Conservation (phyloP, 768 basidiomycete species). For the Postia placenta region DNA sequence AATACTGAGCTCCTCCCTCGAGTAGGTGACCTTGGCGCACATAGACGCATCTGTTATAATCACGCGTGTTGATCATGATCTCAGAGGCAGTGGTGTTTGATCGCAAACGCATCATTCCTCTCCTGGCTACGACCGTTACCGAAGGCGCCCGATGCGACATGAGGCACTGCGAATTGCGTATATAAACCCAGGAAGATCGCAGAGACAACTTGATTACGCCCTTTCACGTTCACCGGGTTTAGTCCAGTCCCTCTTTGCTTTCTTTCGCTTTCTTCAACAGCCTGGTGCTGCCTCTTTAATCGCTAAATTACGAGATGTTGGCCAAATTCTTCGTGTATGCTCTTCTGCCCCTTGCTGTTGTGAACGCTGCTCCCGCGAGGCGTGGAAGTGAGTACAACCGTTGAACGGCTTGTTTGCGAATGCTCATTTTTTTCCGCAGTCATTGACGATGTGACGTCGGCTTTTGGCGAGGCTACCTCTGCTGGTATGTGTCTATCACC, state of each 20-base stretch:
- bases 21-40: too few relatives aligned
- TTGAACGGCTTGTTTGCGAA: background rate
- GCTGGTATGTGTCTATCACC: background rate
- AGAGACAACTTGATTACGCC: constrained; percentile 1
- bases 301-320: constrained; percentile 8
- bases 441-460: constrained; percentile 9
- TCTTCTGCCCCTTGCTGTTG: constrained; percentile 9
- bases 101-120: background rate
- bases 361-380: constrained; percentile 11
- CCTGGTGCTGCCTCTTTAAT: constrained; percentile 18
- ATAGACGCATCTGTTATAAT: too few relatives aligned
- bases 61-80: background rate
- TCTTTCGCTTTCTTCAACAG: constrained; percentile 10
- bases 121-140: background rate
- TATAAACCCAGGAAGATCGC: background rate
- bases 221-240: constrained; percentile 10
- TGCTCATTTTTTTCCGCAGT: constrained; percentile 6
- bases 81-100: background rate
- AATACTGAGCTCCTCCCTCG: too few relatives aligned
- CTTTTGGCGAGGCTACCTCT: constrained; percentile 8
- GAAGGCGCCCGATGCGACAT: background rate
- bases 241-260: constrained; percentile 7
- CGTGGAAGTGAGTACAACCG: constrained; percentile 7
- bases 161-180: background rate
- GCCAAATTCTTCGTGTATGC: constrained; percentile 10